These are phyloP conservation scores for Puccinia hordei DNA, from an alignment of 1,284 basidiomycete species.

Conservation along the genomic window DNA sequence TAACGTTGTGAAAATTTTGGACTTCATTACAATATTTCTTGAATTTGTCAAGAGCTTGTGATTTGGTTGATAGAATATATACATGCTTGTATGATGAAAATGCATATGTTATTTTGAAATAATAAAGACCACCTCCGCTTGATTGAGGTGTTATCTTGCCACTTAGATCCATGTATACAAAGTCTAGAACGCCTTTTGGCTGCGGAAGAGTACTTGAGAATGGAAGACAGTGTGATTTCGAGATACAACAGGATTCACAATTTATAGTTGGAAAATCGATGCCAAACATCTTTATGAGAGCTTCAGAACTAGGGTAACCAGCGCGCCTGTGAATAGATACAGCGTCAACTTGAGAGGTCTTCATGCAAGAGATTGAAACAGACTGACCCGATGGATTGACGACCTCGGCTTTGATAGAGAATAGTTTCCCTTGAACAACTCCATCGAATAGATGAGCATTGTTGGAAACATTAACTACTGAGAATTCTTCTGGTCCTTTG, in stretches of 20 bases:
- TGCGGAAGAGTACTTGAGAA: background rate
- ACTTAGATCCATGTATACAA: conserved; percentile 21
- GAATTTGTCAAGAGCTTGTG: background rate
- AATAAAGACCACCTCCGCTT: background rate
- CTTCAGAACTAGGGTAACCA: background rate
- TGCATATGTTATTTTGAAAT: conserved; percentile 17
- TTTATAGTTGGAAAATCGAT: background rate
- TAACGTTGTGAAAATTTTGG: background rate
- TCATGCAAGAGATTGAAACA: too few relatives aligned
- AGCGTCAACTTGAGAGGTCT: too few relatives aligned
- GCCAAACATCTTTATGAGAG: background rate
- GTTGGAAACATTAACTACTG: background rate
- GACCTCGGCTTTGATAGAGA: too few relatives aligned
- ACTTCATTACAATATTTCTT: background rate
- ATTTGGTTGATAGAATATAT: conserved; percentile 18
- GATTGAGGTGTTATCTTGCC: background rate
- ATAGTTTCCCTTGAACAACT: background rate
- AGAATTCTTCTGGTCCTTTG: too few relatives aligned
- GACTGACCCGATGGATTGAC: too few relatives aligned
- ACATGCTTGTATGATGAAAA: conserved; percentile 14
- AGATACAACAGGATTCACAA: conserved; percentile 10
- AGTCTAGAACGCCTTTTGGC: background rate
- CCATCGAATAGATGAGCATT: background rate
- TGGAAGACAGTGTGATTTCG: conserved; percentile 23
- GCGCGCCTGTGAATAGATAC: background rate